A percentile compares a stretch with the other conserved stretches of the same genome.
These are phyloP conservation scores for Leptographium galeiforme DNA, from an alignment of 2,329 filamentous ascomycete genomes.

Conservation along the genomic window DNA sequence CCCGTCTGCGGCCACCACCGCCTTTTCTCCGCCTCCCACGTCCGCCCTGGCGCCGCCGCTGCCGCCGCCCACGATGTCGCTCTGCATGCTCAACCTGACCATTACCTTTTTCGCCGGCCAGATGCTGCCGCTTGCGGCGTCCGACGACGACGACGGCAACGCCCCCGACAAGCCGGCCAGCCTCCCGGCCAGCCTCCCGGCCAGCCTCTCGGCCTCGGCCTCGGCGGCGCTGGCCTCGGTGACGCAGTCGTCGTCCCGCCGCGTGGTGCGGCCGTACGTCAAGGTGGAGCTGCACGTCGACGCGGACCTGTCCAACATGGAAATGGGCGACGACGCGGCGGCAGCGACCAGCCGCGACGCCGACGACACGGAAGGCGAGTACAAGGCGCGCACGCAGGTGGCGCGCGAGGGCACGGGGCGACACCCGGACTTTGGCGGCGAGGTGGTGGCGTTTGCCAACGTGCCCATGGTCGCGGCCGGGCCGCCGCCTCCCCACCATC, in stretches of 20 bases:
- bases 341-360: slow-evolving; percentile 15
- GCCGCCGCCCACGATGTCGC: slow-evolving; percentile 15
- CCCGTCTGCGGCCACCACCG: not conserved
- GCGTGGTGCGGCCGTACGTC: slow-evolving; percentile 63
- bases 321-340: slow-evolving; percentile 17
- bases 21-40: not conserved
- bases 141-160: not conserved
- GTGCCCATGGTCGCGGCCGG: slow-evolving; percentile 32
- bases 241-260: not conserved
- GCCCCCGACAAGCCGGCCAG: not conserved
- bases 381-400: slow-evolving; percentile 34
- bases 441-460: slow-evolving; percentile 42
- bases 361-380: slow-evolving; percentile 36
- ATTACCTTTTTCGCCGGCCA: slow-evolving; percentile 70
- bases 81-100: slow-evolving; percentile 46
- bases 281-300: slow-evolving; percentile 78
- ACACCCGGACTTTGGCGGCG: slow-evolving; percentile 48
- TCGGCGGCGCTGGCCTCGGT: not conserved
- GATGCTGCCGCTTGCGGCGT: slow-evolving; percentile 51
- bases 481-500: slow-evolving; percentile 19
- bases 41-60: not conserved
- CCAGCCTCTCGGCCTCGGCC: not conserved
- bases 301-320: slow-evolving; percentile 18
- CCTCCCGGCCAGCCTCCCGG: not conserved
- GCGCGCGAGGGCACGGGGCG: slow-evolving; percentile 15